Percentiles rank a stretch among this genome's conserved stretches.
Conservation (phyloP, 2,329 filamentous ascomycete species). For the Hypomyces rosellus region DNA sequence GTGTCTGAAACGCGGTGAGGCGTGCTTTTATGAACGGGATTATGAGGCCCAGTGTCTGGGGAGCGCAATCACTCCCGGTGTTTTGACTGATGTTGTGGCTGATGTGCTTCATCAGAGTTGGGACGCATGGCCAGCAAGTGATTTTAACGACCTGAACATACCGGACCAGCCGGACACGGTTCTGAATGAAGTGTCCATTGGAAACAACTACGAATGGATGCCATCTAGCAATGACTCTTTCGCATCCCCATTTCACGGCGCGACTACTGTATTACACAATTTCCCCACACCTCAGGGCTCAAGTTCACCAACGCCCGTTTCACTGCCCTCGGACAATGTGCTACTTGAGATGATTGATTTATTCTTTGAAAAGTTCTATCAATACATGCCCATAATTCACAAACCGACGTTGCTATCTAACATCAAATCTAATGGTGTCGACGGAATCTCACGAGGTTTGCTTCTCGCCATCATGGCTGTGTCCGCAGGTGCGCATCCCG, state of each 20-base stretch:
- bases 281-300: background rate
- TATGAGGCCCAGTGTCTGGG: no score
- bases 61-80: no score
- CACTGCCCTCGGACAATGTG: conserved; percentile 9
- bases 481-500: conserved; percentile 16
- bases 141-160: background rate
- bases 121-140: conserved; percentile 2
- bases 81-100: no score
- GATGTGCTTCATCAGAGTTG: background rate
- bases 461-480: conserved; percentile 17
- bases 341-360: conserved; percentile 16
- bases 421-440: conserved; percentile 3
- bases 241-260: no score
- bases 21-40: conserved; percentile 15
- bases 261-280: background rate
- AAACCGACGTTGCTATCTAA: conserved; percentile 4
- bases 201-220: background rate
- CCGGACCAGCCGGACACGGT: background rate
- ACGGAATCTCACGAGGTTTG: conserved; percentile 5
- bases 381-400: conserved; percentile 18
- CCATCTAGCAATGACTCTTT: background rate
- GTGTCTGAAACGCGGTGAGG: conserved; percentile 17
- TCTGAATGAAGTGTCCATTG: background rate
- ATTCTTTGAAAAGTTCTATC: conserved; percentile 19
- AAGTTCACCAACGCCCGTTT: background rate